Conservation (phyloP, 148 eudicot species). For the Polygonum aviculare region DNA sequence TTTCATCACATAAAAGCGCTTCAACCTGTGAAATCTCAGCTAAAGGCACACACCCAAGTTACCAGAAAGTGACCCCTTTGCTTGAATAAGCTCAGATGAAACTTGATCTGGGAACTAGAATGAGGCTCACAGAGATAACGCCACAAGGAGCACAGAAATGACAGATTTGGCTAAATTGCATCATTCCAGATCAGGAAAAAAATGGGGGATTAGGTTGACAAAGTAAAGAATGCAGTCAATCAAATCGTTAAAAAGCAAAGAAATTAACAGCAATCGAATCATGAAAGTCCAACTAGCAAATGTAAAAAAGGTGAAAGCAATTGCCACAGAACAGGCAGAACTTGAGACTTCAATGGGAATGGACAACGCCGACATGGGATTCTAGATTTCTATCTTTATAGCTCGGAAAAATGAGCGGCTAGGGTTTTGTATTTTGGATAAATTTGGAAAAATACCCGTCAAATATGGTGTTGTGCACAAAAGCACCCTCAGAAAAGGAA, state of each 20-base stretch:
- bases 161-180: constrained; percentile 51
- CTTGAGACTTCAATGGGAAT: background rate
- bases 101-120: background rate
- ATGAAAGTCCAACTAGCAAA: background rate
- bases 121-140: background rate
- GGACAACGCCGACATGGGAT: background rate
- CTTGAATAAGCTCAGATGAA: no score
- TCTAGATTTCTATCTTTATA: background rate
- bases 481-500: background rate
- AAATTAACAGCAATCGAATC: background rate
- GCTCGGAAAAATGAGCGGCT: background rate
- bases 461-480: no score
- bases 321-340: background rate
- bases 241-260: background rate
- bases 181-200: constrained; percentile 28
- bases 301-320: background rate
- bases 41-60: constrained; percentile 10
- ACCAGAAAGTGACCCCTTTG: background rate
- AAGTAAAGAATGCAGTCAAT: background rate
- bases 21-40: constrained; percentile 25
- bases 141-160: constrained; percentile 33
- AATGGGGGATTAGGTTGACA: background rate
- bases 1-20: constrained; percentile 28
- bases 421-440: background rate
- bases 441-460: background rate